Evolutionary conservation across 1,284 basidiomycete species (phyloP), one percentile per base, ranked within the genome.

Genomic region (Golubevia sp.): DNA sequence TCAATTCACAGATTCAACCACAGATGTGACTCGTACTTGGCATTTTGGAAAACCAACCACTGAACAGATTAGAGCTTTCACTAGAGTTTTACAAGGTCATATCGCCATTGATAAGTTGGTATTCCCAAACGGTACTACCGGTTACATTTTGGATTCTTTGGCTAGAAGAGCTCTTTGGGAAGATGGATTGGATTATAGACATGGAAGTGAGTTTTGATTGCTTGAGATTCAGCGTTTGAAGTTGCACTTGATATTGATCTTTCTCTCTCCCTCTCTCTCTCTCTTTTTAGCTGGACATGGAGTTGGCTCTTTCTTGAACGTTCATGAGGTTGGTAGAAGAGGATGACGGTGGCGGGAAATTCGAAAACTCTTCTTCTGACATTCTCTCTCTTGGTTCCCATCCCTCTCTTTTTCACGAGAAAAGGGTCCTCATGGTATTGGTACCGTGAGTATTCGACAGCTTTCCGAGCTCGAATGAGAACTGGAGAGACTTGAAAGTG

Each of bases 1-100:
- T 1, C 95, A 98, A 85, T 97, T 91, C 84, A 85, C 89, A 27
- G 94, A 97, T 76, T 95, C 95, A 11, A 99, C 96, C 0, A 99
- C 96, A 0, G 97, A 98, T 77, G 91, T 92, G 7, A 97, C 94
- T 3, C 86, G 94, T 38, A 68, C 74, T 6, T 85, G 93, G 90
- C 95, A 98, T 84, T 98, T 97, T 82, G 94, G 94, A 30, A 89
- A 86, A 0, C 94, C 96, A 0, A 90, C 89, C 0, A 86, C 87
- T 0, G 91, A 93, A 73, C 92, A 97, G 85, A 92, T 90, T 70
- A 88, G 92, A 0, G 91, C 93, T 0, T 97, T 94, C 76, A 98
- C 96, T 0, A 88, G 94, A 18, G 97, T 99, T 1, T 86, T 99
- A 55, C 95, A 99, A 85, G 96, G 96, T 0, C 93, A 98, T 80